Conservation (phyloP, 129 eudicot species). For the Daucus carota region DNA sequence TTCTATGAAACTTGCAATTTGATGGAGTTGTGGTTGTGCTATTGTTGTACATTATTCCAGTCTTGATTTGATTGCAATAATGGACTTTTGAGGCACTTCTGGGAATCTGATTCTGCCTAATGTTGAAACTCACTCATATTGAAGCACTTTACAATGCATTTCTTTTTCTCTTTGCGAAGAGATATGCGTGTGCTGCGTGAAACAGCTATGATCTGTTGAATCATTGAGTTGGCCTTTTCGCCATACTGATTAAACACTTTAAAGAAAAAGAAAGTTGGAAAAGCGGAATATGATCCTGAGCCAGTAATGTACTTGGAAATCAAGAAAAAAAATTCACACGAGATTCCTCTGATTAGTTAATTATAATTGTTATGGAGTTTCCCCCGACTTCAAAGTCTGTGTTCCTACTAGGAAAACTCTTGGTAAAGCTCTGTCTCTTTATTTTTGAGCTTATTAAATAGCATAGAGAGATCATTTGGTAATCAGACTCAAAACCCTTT, state of each 20-base stretch:
- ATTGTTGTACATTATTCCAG: background rate
- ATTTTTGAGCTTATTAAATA: background rate
- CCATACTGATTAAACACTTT: background rate
- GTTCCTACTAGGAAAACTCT: background rate
- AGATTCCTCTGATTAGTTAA: slow-evolving; percentile 5
- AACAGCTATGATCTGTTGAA: slow-evolving; percentile 4
- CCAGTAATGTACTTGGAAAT: slow-evolving; percentile 4
- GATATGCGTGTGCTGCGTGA: background rate
- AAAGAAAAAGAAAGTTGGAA: background rate
- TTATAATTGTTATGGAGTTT: background rate
- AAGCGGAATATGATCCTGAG: slow-evolving; percentile 5
- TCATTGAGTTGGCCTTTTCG: background rate
- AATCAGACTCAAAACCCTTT: background rate
- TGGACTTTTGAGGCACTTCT: slow-evolving; percentile 5
- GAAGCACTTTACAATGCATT: slow-evolving; percentile 4
- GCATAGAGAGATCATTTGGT: background rate
- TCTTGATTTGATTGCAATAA: background rate
- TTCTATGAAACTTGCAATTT: background rate
- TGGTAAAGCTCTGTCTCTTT: background rate
- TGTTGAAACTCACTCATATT: slow-evolving; percentile 2
- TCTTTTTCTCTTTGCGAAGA: background rate
- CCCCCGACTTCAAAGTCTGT: slow-evolving; percentile 3
- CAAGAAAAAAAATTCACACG: background rate
- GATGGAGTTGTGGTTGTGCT: background rate
- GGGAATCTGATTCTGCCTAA: slow-evolving; percentile 10